phyloP scores from a whole-genome alignment of 139 green algal species.

The Gonium pectorale region DNA sequence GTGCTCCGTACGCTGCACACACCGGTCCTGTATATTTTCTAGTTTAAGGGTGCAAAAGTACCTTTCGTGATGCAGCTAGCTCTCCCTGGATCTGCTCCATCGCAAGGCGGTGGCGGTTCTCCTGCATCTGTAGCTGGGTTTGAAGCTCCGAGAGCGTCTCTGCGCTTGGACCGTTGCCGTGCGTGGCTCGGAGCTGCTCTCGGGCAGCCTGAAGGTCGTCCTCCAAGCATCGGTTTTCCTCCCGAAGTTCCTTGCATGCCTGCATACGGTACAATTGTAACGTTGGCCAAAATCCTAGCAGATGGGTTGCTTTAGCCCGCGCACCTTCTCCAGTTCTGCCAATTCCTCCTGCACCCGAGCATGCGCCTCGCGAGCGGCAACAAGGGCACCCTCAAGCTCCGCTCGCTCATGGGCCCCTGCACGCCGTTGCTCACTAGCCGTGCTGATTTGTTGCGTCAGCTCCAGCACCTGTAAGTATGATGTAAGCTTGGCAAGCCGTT shows the following conservation, averaged over 20 bases:
- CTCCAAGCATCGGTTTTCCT: conserved; percentile 6
- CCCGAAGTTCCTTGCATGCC: background rate
- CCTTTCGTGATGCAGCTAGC: background rate
- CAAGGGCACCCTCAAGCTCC: background rate
- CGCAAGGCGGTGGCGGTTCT: conserved; percentile 30
- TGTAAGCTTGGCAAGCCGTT: too few relatives aligned
- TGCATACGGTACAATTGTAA: background rate
- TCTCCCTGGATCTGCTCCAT: conserved; percentile 33
- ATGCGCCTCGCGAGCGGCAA: background rate
- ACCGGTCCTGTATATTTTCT: too few relatives aligned
- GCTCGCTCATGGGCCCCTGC: background rate
- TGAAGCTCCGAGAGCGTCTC: conserved; percentile 40
- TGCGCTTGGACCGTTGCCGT: background rate
- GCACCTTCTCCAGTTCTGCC: background rate
- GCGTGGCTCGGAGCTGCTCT: background rate
- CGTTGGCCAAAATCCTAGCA: background rate
- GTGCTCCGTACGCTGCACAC: too few relatives aligned
- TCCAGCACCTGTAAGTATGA: conserved; percentile 16
- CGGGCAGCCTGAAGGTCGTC: conserved; percentile 12
- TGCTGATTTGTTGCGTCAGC: conserved; percentile 20
- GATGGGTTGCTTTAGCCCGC: background rate
- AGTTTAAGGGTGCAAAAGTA: too few relatives aligned
- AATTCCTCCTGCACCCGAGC: background rate
- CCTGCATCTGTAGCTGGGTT: conserved; percentile 38
- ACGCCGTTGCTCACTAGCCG: background rate